Evolutionary conservation across 139 green algal genomes (phyloP), one percentile per base, ranked within the genome.

Genomic region (Ettlia oleoabundans): DNA sequence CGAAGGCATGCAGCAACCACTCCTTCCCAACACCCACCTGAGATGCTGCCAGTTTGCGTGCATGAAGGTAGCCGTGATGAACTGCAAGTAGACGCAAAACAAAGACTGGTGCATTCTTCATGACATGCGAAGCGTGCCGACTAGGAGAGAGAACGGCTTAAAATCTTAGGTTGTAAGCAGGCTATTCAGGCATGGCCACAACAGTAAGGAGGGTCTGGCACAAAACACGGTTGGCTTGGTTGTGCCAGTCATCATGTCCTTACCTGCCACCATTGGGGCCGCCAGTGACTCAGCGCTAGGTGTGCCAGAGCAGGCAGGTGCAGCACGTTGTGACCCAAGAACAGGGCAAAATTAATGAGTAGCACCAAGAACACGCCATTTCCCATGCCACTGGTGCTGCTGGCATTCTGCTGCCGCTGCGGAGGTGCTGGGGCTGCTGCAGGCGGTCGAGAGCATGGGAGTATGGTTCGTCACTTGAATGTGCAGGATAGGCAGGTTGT

Each of bases 41-140:
- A 92, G 67, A 66, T 92, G 88, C 28, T 80, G 62, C 88, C 88
- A 92, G 68, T 83, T 89, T 65, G 84, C 87, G 75, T 92, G 88
- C 40, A 71, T 73, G 72, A 92, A 92, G 41, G 72, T 84, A 63
- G 77, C 82, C 2, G 86, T 91, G 22, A 90, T 21, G 43, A 91
- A 89, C 75, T 81, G 73, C 70, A 37, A 10, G 4, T 13, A 0
- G 24, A 8, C 5, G 67, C n/a, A n/a, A n/a, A n/a, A n/a, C n/a
- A n/a, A n/a, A n/a, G n/a, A n/a, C n/a, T n/a, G n/a, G n/a, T n/a
- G n/a, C n/a, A n/a, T n/a, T n/a, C n/a, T n/a, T n/a, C n/a, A n/a
- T n/a, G n/a, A n/a, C n/a, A n/a, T n/a, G n/a, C n/a, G n/a, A n/a
- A n/a, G n/a, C n/a, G n/a, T n/a, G n/a, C n/a, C n/a, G n/a, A n/a